Evolutionary conservation across 176 grass and related monocot species (phyloP).

Genomic region (Triticum timopheevii): DNA sequence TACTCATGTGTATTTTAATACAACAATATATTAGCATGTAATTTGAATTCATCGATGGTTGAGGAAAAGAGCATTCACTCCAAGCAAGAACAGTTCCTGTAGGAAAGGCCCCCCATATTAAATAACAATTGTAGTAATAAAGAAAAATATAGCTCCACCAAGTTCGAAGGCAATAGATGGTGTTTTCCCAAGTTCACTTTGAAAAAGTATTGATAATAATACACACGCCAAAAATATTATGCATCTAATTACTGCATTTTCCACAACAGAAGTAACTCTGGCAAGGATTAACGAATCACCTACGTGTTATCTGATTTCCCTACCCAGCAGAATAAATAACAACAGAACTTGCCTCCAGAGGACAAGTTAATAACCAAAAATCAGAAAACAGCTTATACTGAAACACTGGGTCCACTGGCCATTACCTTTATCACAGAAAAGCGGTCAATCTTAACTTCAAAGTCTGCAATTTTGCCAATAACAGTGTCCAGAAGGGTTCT

Average conservation of each 20-base stretch:
- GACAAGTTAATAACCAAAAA: conserved; percentile 18
- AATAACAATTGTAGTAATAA: too few relatives aligned
- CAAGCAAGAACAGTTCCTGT: not conserved
- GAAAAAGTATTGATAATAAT: conserved; percentile 2
- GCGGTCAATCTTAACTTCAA: conserved; percentile 83
- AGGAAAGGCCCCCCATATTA: not conserved
- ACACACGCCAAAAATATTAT: conserved; percentile 1
- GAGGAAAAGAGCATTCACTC: not conserved
- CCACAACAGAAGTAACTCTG: conserved; percentile 4
- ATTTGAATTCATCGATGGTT: not conserved
- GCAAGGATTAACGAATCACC: not conserved
- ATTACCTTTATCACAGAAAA: conserved; percentile 96
- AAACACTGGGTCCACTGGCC: not conserved
- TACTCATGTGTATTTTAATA: not conserved
- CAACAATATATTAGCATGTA: not conserved
- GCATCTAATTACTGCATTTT: not conserved
- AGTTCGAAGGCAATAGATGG: not conserved
- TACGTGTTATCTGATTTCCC: not conserved
- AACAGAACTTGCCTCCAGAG: conserved; percentile 2
- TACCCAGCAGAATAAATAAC: not conserved
- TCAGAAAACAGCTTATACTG: conserved; percentile 30
- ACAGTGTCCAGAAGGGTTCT: conserved; percentile 84
- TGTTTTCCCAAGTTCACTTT: not conserved
- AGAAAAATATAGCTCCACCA: too few relatives aligned
- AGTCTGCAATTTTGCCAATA: conserved; percentile 73